Conservation (phyloP, 2,329 filamentous ascomycete species). For the Ophiocordyceps camponoti-saundersi region DNA sequence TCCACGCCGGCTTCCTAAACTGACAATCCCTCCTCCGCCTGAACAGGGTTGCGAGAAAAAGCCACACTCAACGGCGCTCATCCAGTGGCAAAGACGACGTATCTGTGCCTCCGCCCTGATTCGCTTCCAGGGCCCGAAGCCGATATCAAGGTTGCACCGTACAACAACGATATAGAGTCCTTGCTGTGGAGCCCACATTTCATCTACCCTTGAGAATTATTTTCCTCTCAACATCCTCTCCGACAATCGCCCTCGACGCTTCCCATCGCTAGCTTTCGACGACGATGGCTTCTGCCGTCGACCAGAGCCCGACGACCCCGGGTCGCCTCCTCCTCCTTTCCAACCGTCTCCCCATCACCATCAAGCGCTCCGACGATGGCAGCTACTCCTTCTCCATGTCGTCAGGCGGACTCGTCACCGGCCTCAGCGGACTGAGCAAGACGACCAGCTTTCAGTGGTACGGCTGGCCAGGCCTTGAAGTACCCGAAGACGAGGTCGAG, state of each 20-base stretch:
- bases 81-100: too few relatives aligned
- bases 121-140: not conserved
- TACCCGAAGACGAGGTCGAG: constrained; percentile 67
- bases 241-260: not conserved
- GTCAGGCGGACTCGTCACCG: constrained; percentile 86
- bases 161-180: not conserved
- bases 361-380: constrained; percentile 83
- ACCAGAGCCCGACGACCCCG: constrained; percentile 14
- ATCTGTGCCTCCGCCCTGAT: not conserved
- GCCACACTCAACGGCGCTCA: too few relatives aligned
- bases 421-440: constrained; percentile 79
- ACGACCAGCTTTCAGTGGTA: constrained; percentile 96
- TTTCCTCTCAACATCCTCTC: too few relatives aligned
- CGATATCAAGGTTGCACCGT: not conserved
- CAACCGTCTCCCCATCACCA: constrained; percentile 90
- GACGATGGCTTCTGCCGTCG: constrained; percentile 15
- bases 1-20: too few relatives aligned
- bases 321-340: constrained; percentile 67
- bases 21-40: too few relatives aligned
- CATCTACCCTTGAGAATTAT: not conserved
- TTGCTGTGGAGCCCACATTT: not conserved
- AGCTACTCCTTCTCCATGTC: constrained; percentile 93
- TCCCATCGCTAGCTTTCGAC: not conserved
- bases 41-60: too few relatives aligned
- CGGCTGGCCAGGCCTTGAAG: constrained; percentile 87